A percentile compares a stretch with the other conserved stretches of the same genome.
Conservation (phyloP, 805 yeast species). For the Groenewaldozyma tartarivorans region DNA sequence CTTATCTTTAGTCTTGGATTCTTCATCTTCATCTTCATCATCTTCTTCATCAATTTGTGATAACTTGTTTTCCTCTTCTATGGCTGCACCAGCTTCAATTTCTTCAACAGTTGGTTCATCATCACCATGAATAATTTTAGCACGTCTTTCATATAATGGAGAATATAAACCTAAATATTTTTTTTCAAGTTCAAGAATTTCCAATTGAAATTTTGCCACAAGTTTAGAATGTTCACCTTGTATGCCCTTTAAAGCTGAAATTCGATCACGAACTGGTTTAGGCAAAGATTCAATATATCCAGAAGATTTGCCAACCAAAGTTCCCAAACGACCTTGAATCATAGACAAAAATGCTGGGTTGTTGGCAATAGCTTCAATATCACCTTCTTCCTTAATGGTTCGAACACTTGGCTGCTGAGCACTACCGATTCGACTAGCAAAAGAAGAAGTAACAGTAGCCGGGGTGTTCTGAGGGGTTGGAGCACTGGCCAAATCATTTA, state of each 20-base stretch:
- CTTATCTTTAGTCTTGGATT: slow-evolving; percentile 24
- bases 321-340: slow-evolving; percentile 83
- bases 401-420: slow-evolving; percentile 40
- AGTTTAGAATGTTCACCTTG: slow-evolving; percentile 72
- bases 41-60: slow-evolving; percentile 35
- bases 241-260: slow-evolving; percentile 70
- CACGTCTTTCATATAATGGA: slow-evolving; percentile 70
- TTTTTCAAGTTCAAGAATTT: slow-evolving; percentile 76
- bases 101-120: slow-evolving; percentile 73
- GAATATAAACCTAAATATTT: slow-evolving; percentile 61
- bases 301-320: slow-evolving; percentile 74
- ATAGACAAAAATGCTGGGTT: slow-evolving; percentile 77
- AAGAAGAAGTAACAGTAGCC: slow-evolving; percentile 69
- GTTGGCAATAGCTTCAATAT: slow-evolving; percentile 39
- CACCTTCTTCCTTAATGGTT: slow-evolving; percentile 65
- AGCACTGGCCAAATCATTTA: slow-evolving; percentile 75
- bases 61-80: slow-evolving; percentile 46
- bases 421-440: slow-evolving; percentile 37
- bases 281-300: slow-evolving; percentile 81
- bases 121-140: slow-evolving; percentile 59
- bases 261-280: slow-evolving; percentile 58
- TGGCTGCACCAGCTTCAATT: slow-evolving; percentile 64
- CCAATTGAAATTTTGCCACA: slow-evolving; percentile 88
- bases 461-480: slow-evolving; percentile 99
- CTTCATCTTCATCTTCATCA: slow-evolving; percentile 34